Percentiles rank a stretch among this genome's conserved stretches.
Conservation (phyloP, 352 stramenopile genomes). For the Phytophthora macrochlamydospora region DNA sequence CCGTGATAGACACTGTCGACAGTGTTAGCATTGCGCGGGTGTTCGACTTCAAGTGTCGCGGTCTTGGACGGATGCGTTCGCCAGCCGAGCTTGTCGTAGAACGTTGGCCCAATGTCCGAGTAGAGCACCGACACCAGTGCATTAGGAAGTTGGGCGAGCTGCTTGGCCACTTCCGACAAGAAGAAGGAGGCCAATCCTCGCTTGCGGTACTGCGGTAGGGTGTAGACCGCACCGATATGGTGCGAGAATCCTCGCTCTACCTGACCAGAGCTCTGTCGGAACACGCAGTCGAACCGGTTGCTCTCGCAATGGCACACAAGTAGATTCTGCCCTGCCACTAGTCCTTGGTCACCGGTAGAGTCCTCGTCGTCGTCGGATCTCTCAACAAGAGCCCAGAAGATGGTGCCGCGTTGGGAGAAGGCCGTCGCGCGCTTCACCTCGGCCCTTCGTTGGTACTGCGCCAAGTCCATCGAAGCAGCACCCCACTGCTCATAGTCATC, state of each 20-base stretch:
- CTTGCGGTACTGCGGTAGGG: conserved; percentile 43
- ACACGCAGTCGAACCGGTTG: conserved; percentile 49
- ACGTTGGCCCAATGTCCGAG: conserved; percentile 58
- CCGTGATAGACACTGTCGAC: neutral
- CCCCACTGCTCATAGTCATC: conserved; percentile 63
- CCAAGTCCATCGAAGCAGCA: conserved; percentile 31
- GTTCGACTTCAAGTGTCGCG: conserved; percentile 33
- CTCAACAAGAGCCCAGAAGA: conserved; percentile 67
- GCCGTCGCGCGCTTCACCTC: conserved; percentile 42
- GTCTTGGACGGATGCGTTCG: conserved; percentile 39
- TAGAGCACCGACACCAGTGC: conserved; percentile 50
- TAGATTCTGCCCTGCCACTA: conserved; percentile 23
- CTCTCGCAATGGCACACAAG: conserved; percentile 63
- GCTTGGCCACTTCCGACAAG: conserved; percentile 32
- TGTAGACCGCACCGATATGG: conserved; percentile 65
- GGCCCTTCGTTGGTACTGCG: conserved; percentile 57
- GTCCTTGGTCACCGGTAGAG: conserved; percentile 19
- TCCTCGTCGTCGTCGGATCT: conserved; percentile 15
- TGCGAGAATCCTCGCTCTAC: conserved; percentile 47
- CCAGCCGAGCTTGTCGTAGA: conserved; percentile 64
- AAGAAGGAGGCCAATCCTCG: conserved; percentile 54
- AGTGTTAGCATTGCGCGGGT: conserved; percentile 17
- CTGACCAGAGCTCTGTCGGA: conserved; percentile 32
- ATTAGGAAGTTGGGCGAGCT: conserved; percentile 29
- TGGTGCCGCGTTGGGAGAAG: conserved; percentile 45